Base-by-base conservation (phyloP, 1,284 basidiomycete species). In the Schizophyllum commune region DNA sequence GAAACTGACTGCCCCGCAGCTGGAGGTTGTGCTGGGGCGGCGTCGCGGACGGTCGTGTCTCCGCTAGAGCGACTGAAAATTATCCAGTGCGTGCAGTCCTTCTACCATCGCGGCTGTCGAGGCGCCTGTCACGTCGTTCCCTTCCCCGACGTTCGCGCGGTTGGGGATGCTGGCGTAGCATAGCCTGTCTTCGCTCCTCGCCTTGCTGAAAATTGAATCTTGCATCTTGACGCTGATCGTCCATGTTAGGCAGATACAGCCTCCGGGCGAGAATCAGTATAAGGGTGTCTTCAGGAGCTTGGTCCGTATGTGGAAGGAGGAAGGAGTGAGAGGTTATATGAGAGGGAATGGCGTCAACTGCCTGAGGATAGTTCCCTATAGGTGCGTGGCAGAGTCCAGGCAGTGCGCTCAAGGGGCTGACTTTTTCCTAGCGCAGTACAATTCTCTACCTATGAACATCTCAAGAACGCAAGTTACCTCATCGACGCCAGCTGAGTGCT, bases 51-150 rank as follows among this genome's bases (percentile, higher is more conserved):
- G 2, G 91, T 97, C 32, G 95, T 98, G 57, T 91, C 87, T 65
- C 95, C 96, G 15, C 75, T 98, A 17, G 96, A 98, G 70, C 77
- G 95, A 60, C 78, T 98, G 58, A 98, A 98, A 76, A 98, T 98
- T 70, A 97, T 98, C 65, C 89, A 96, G 94, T 95, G 68, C 70
- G 89, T 76, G 54, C 60, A 60, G 60, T 57, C 54, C 56, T 55
- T 33, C 53, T 58, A 62, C 57, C 55, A 62, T 53, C 33, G 22
- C 58, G 20, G 47, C 57, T 32, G 32, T 52, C 33, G 59, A 53
- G 47, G 52, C 32, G 61, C 58, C 65, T 39, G 47, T 54, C 20
- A 27, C 27, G 27, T 27, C 5, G 27, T 27, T 27, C 27, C 27
- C 27, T 27, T 27, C 27, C 5, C 27, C 27, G 27, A 27, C 27